These are phyloP conservation scores for Neurospora sp. DNA, from an alignment of 495 filamentous ascomycete genomes.

Conservation along the genomic window DNA sequence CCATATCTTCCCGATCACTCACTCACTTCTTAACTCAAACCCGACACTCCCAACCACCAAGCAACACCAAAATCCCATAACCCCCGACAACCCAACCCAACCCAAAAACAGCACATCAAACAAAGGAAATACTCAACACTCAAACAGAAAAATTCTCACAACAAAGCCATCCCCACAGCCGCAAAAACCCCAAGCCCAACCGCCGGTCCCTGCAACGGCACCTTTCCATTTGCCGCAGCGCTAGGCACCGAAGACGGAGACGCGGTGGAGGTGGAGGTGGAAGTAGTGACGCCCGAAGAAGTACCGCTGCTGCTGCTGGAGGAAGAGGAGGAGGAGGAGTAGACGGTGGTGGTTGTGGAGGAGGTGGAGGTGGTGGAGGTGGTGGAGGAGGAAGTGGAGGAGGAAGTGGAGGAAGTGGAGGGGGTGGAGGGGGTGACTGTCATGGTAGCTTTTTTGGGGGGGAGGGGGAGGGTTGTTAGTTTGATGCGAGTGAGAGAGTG, in stretches of 20 bases:
- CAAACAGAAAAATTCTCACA: neutral
- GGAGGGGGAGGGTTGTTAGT: neutral
- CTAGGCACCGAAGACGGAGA: neutral
- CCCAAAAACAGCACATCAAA: neutral
- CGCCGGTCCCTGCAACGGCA: neutral
- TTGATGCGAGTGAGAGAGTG: no score
- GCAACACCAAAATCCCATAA: neutral
- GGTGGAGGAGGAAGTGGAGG: neutral
- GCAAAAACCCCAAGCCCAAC: neutral
- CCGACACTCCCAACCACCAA: neutral
- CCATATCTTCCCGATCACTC: no score
- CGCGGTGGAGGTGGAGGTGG: neutral
- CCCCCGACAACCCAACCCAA: neutral
- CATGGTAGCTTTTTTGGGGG: neutral
- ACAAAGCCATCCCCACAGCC: neutral
- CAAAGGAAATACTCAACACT: neutral
- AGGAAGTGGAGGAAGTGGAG: neutral
- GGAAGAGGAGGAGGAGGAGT: neutral
- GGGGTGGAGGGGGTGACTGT: neutral
- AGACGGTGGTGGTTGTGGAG: neutral
- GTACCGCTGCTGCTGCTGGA: neutral
- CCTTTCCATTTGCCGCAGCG: neutral
- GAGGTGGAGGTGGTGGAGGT: neutral
- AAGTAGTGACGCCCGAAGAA: neutral
- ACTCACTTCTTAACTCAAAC: no score